phyloP scores from a whole-genome alignment of 441 rosid species.

The Jatropha podagrica region DNA sequence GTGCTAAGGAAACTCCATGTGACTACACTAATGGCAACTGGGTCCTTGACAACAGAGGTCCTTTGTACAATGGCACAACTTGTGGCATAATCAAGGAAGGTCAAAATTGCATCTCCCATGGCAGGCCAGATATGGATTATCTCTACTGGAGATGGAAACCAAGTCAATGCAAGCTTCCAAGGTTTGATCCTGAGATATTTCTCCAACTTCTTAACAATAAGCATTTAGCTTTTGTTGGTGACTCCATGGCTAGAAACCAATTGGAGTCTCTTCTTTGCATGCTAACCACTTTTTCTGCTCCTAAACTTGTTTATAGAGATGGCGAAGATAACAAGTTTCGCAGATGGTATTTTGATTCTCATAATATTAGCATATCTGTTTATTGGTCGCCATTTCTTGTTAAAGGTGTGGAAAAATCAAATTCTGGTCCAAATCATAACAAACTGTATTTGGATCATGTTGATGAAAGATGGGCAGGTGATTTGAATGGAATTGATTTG shows the following conservation, averaged over 20 bases:
- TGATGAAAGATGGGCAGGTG: conserved; percentile 78
- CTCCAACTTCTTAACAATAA: conserved; percentile 54
- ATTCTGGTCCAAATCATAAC: conserved; percentile 56
- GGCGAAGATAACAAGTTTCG: conserved; percentile 80
- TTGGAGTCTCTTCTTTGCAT: conserved; percentile 86
- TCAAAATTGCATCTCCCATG: conserved; percentile 78
- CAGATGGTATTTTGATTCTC: conserved; percentile 64
- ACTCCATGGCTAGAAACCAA: conserved; percentile 96
- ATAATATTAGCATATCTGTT: conserved; percentile 58
- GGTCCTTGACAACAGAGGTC: conserved; percentile 69
- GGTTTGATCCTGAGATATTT: conserved; percentile 74
- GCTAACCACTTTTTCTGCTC: conserved; percentile 56
- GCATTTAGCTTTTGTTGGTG: conserved; percentile 86
- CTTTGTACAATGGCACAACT: conserved; percentile 71
- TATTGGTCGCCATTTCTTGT: conserved; percentile 98
- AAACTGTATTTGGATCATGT: conserved; percentile 58
- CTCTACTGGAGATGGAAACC: conserved; percentile 96
- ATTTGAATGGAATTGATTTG: conserved; percentile 52
- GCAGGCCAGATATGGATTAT: conserved; percentile 76
- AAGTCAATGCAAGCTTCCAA: conserved; percentile 63
- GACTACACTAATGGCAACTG: conserved; percentile 74
- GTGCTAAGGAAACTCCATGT: conserved; percentile 41
- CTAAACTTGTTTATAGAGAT: conserved; percentile 51
- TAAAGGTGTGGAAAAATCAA: conserved; percentile 71
- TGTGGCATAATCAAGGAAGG: conserved; percentile 82